Evolutionary conservation across 768 basidiomycete species (phyloP).

Genomic region (Auricularia auricula-judae): DNA sequence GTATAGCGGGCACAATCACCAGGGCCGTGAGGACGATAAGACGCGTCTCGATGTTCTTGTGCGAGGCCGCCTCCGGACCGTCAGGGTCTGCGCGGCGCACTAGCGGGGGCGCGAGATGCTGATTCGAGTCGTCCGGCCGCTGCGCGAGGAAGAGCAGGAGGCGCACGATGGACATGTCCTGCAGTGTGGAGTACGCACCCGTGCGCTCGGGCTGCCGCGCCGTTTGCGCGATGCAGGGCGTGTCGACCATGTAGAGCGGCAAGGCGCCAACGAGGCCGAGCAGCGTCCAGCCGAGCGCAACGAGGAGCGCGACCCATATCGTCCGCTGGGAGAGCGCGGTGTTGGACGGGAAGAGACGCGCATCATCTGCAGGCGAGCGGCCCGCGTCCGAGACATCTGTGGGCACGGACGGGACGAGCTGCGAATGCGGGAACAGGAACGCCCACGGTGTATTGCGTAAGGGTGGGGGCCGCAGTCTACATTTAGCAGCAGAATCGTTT

Average conservation of each 20-base stretch:
- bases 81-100: constrained; percentile 10
- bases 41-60: constrained; percentile 37
- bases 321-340: constrained; percentile 63
- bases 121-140: constrained; percentile 24
- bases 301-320: constrained; percentile 52
- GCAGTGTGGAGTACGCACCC: constrained; percentile 55
- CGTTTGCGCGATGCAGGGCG: constrained; percentile 54
- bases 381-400: constrained; percentile 45
- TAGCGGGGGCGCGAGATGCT: constrained; percentile 9
- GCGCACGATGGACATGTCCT: constrained; percentile 68
- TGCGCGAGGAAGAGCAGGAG: constrained; percentile 46
- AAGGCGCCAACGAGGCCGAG: constrained; percentile 60
- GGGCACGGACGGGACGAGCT: constrained; percentile 49
- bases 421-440: constrained; percentile 61
- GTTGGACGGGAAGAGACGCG: constrained; percentile 59
- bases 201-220: constrained; percentile 32
- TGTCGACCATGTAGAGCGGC: constrained; percentile 59
- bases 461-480: constrained; percentile 53
- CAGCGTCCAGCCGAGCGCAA: constrained; percentile 56
- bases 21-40: constrained; percentile 58
- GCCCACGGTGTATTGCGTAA: constrained; percentile 48
- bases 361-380: constrained; percentile 36
- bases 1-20: constrained; percentile 46
- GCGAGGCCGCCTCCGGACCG: constrained; percentile 26
- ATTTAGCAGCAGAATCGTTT: not conserved